Evolutionary conservation across 2,329 filamentous ascomycete genomes (phyloP).

Genomic region (Talaromyces pinophilus): DNA sequence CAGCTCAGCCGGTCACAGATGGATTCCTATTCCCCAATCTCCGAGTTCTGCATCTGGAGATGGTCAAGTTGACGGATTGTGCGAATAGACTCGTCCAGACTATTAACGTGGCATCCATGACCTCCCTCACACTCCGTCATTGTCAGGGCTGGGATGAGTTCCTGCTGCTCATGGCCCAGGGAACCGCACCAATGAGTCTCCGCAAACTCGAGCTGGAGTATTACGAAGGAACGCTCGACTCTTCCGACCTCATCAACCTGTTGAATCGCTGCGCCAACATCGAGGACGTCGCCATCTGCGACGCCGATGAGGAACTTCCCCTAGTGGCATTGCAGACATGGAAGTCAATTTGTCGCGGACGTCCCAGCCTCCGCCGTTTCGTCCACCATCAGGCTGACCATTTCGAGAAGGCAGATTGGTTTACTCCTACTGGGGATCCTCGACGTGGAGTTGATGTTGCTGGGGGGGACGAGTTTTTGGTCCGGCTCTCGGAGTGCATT

Average conservation of each 20-base stretch:
- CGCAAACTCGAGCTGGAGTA: constrained; percentile 13
- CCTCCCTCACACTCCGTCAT: not conserved
- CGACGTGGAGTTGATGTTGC: not conserved
- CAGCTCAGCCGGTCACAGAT: not conserved
- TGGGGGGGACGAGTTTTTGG: not conserved
- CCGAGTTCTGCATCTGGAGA: constrained; percentile 2
- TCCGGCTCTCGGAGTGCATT: not conserved
- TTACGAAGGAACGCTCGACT: not conserved
- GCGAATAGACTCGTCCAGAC: not conserved
- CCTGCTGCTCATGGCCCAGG: not conserved
- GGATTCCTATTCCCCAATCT: constrained; percentile 10
- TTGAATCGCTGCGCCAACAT: constrained; percentile 1
- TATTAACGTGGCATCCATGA: constrained; percentile 6
- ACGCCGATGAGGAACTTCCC: not conserved
- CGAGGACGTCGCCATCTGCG: constrained; percentile 4
- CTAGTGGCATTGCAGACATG: not conserved
- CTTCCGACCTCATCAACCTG: not conserved
- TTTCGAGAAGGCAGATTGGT: not conserved
- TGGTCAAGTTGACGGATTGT: not conserved
- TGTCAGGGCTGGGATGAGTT: constrained; percentile 7
- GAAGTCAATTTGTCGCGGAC: not conserved
- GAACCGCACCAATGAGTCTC: not conserved
- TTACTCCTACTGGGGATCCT: not conserved
- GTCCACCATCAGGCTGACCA: constrained; percentile 6
- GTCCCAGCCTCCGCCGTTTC: constrained; percentile 6